Base-by-base conservation (phyloP, 148 eudicot genomes). In the Silene latifolia region DNA sequence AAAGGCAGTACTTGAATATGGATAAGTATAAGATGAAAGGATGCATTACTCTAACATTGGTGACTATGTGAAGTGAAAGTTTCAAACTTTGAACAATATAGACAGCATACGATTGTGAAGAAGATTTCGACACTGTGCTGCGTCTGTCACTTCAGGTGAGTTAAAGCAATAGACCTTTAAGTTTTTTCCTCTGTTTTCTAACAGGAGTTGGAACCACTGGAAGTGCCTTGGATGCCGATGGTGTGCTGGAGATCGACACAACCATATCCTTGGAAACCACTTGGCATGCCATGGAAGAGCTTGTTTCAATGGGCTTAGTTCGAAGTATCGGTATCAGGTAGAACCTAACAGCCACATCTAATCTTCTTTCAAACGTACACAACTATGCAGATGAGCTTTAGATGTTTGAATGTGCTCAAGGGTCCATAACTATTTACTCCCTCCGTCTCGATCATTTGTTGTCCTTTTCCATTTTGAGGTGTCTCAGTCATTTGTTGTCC, bases 251-350 rank as follows among this genome's bases (percentile, higher is more conserved):
- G 12, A 93, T 93, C 51, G 94, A 93, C 85, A 91, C 89, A 8
- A 89, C 94, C 11, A 82, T 91, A 74, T 83, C 98, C 67, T 76
- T 93, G 88, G 98, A 91, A 78, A 88, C 94, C 76, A 91, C 94
- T 62, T 93, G 98, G 98, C 98, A 88, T 85, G 94, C 87, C 61
- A 93, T 93, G 98, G 98, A 93, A 86, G 89, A 88, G 72, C 85
- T 91, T 27, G 97, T 93, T 79, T 85, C 97, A 35, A 39, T 32
- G 83, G 97, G 97, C 73, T 86, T 93, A 71, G 98, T 80, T 82
- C 93, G 90, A 53, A 93, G 98, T 87, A 91, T 93, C 25, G 98
- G 98, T 39, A 93, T 93, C 80, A 93, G 98, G 98, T 90, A 53
- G 23, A 17, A 65, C 2, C 67, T n/a, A 23, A 17, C 56, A 67